Conservation (phyloP, 345 rosid species). For the Hibiscus trionum region DNA sequence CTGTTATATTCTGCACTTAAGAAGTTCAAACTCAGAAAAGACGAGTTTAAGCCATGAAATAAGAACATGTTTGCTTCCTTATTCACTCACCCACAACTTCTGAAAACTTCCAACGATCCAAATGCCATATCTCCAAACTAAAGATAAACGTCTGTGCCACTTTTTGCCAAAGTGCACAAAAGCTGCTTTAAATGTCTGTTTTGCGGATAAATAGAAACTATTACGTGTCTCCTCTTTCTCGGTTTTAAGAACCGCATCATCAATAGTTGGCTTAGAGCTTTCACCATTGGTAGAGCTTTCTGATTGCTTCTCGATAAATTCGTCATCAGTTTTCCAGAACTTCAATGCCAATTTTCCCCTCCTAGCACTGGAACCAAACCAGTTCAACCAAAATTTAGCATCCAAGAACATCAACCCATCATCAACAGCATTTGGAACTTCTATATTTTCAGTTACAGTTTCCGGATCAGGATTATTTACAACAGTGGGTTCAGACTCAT, state of each 20-base stretch:
- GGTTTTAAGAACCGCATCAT: conserved; percentile 35
- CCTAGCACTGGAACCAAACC: conserved; percentile 42
- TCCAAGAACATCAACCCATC: conserved; percentile 38
- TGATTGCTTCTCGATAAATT: conserved; percentile 39
- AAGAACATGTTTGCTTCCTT: conserved; percentile 1
- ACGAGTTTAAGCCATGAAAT: conserved; percentile 8
- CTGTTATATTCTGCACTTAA: conserved; percentile 67
- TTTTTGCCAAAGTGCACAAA: conserved; percentile 49
- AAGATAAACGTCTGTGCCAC: conserved; percentile 67
- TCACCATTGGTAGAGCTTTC: conserved; percentile 40
- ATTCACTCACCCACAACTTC: conserved; percentile 73
- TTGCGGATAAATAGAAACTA: conserved; percentile 55
- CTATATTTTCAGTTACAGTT: conserved; percentile 29
- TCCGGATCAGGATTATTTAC: conserved; percentile 29
- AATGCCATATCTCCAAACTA: conserved; percentile 43
- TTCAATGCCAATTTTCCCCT: conserved; percentile 36
- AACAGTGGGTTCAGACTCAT: conserved; percentile 38
- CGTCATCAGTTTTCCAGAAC: conserved; percentile 46
- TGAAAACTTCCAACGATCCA: conserved; percentile 42
- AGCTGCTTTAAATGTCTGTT: conserved; percentile 74
- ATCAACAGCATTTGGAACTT: conserved; percentile 37
- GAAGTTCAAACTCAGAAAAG: conserved; percentile 24
- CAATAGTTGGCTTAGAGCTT: conserved; percentile 27
- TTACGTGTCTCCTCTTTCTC: conserved; percentile 48
- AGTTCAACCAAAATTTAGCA: conserved; percentile 45